Percentiles rank a stretch among this genome's conserved stretches.
Conservation (phyloP, 2,329 filamentous ascomycete species). For the Neopestalotiopsis sp. region DNA sequence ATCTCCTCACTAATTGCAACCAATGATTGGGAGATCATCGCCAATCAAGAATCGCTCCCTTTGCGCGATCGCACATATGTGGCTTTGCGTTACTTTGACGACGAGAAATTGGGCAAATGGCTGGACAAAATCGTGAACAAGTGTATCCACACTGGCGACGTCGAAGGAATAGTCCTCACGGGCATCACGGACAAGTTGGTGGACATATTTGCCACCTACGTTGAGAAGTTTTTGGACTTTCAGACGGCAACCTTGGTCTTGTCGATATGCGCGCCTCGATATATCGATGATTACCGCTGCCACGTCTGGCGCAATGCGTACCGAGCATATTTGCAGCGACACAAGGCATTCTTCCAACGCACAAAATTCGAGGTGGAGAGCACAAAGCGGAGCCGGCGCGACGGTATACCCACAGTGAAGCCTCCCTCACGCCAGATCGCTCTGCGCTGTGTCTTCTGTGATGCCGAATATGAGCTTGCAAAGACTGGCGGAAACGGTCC, state of each 20-base stretch:
- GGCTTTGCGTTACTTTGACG: constrained; percentile 69
- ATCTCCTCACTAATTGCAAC: constrained; percentile 80
- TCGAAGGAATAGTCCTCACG: constrained; percentile 79
- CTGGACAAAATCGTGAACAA: constrained; percentile 68
- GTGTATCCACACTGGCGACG: constrained; percentile 69
- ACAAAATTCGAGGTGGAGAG: constrained; percentile 81
- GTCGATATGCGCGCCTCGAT: constrained; percentile 75
- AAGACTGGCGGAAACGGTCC: constrained; percentile 31
- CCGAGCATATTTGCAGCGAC: constrained; percentile 72
- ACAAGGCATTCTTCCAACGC: constrained; percentile 75
- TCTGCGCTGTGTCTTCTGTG: constrained; percentile 79
- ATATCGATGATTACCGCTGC: constrained; percentile 78
- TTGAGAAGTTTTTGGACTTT: constrained; percentile 76
- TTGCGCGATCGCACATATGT: constrained; percentile 77
- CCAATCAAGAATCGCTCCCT: constrained; percentile 74
- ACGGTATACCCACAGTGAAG: constrained; percentile 66
- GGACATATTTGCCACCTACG: constrained; percentile 77
- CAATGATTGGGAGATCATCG: constrained; percentile 76
- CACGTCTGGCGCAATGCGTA: constrained; percentile 76
- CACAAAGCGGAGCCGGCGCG: constrained; percentile 69
- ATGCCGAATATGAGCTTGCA: constrained; percentile 60
- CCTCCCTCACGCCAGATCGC: constrained; percentile 72
- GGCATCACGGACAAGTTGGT: constrained; percentile 76
- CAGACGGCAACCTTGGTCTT: constrained; percentile 80
- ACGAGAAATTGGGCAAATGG: constrained; percentile 68